phyloP scores from a whole-genome alignment of 768 basidiomycete genomes.

The Calocybe gangraenosa region DNA sequence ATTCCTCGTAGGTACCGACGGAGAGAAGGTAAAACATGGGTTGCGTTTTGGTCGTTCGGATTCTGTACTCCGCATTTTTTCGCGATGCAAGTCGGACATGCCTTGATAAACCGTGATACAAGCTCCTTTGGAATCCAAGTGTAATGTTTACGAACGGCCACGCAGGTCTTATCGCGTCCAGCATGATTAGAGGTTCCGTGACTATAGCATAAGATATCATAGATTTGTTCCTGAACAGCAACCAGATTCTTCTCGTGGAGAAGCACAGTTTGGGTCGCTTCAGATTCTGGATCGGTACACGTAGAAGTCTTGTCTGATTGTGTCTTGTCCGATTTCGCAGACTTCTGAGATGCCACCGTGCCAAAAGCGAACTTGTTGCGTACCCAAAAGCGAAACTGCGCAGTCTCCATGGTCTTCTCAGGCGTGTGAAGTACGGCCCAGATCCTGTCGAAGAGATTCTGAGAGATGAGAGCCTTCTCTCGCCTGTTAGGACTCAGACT shows the following conservation, averaged over 20 bases:
- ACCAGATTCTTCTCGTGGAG: constrained; percentile 71
- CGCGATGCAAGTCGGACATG: constrained; percentile 70
- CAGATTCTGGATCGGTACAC: not conserved
- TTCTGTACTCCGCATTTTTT: constrained; percentile 35
- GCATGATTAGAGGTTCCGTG: constrained; percentile 65
- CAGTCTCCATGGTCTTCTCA: constrained; percentile 39
- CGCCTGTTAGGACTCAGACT: constrained; percentile 50
- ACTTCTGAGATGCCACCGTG: constrained; percentile 24
- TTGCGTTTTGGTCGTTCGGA: constrained; percentile 1
- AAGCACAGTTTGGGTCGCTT: constrained; percentile 36
- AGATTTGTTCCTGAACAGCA: constrained; percentile 74
- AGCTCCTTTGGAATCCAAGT: constrained; percentile 86
- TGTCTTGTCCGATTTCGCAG: constrained; percentile 9
- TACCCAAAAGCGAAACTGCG: constrained; percentile 81
- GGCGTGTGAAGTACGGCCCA: constrained; percentile 63
- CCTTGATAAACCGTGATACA: constrained; percentile 71
- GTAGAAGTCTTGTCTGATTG: constrained; percentile 5
- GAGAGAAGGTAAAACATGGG: constrained; percentile 16
- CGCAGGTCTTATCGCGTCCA: constrained; percentile 76
- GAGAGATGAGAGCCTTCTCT: constrained; percentile 72
- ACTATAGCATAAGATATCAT: constrained; percentile 71
- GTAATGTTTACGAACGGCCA: constrained; percentile 62
- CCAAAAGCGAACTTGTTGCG: constrained; percentile 72
- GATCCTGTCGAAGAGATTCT: constrained; percentile 66
- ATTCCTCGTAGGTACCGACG: constrained; percentile 13